Conservation (phyloP, 148 eudicot genomes). For the Hydrangea macrophylla region DNA sequence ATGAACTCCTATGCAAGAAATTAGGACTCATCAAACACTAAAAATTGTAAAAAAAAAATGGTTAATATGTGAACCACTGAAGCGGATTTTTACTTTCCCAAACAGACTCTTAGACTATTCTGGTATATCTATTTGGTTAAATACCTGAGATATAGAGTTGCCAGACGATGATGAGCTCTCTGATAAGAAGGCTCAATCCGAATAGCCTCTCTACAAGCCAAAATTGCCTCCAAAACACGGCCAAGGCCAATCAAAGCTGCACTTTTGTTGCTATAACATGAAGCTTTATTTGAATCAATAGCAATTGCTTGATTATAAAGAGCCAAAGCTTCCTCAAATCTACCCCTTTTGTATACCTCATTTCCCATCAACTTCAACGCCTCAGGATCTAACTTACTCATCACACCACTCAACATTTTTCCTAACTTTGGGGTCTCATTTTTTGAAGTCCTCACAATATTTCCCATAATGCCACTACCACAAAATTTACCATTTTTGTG, state of each 20-base stretch:
- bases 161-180: slow-evolving; percentile 72
- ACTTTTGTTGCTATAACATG: slow-evolving; percentile 55
- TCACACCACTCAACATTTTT: slow-evolving; percentile 9
- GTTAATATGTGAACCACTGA: too few relatives aligned
- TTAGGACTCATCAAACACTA: too few relatives aligned
- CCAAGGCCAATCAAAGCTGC: slow-evolving; percentile 72
- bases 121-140: too few relatives aligned
- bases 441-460: slow-evolving; percentile 23
- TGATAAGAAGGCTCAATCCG: slow-evolving; percentile 56
- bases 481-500: too few relatives aligned
- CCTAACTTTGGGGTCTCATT: slow-evolving; percentile 15
- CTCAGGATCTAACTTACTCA: slow-evolving; percentile 46
- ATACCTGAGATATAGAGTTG: slow-evolving; percentile 62
- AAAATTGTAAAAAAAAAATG: too few relatives aligned
- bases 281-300: slow-evolving; percentile 49
- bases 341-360: slow-evolving; percentile 62
- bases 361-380: slow-evolving; percentile 57
- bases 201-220: slow-evolving; percentile 61
- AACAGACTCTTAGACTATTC: not conserved
- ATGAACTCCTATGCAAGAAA: too few relatives aligned
- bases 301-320: slow-evolving; percentile 59
- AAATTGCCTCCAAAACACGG: slow-evolving; percentile 57
- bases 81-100: too few relatives aligned
- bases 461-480: too few relatives aligned
- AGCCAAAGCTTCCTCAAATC: slow-evolving; percentile 60